Conservation (phyloP, 2,329 filamentous ascomycete species). For the Pezicula neosporulosa region DNA sequence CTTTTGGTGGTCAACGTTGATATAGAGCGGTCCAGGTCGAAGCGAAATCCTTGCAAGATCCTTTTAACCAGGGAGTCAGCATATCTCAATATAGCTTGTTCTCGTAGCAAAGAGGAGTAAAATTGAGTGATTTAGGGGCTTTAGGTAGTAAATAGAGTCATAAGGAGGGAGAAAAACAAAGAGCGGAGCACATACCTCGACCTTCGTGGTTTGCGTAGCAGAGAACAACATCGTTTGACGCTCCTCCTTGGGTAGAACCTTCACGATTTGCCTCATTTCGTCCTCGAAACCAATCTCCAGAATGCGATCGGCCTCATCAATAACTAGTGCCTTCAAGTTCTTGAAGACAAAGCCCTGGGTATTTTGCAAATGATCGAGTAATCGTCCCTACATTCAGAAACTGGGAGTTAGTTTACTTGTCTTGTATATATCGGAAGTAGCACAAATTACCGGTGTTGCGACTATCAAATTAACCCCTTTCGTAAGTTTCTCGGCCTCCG, state of each 20-base stretch:
- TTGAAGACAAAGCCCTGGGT: constrained; percentile 88
- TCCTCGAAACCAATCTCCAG: constrained; percentile 98
- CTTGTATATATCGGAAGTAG: too few species aligned
- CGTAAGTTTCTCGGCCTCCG: constrained; percentile 88
- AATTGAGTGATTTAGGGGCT: too few species aligned
- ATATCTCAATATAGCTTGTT: too few species aligned
- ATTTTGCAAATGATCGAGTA: constrained; percentile 92
- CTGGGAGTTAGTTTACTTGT: too few species aligned
- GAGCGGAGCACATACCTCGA: constrained; percentile 48
- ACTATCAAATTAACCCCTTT: constrained; percentile 96
- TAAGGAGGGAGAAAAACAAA: too few species aligned
- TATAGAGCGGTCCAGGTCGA: constrained; percentile 85
- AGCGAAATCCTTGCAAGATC: constrained; percentile 93
- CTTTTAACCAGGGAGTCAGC: constrained; percentile 7
- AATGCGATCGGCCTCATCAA: constrained; percentile 96
- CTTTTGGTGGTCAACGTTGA: constrained; percentile 91
- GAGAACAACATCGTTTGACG: constrained; percentile 98
- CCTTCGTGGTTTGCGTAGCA: constrained; percentile 96
- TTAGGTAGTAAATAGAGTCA: too few species aligned
- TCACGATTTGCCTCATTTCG: constrained; percentile 95
- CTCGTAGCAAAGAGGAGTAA: too few species aligned
- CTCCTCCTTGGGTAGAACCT: constrained; percentile 83
- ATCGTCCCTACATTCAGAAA: constrained; percentile 32
- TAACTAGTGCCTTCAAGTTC: constrained; percentile 87
- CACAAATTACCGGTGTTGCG: constrained; percentile 72